A percentile compares a stretch with the other conserved stretches of the same genome.
Conservation (phyloP, 1,284 basidiomycete genomes). For the Ganoderma sinense region DNA sequence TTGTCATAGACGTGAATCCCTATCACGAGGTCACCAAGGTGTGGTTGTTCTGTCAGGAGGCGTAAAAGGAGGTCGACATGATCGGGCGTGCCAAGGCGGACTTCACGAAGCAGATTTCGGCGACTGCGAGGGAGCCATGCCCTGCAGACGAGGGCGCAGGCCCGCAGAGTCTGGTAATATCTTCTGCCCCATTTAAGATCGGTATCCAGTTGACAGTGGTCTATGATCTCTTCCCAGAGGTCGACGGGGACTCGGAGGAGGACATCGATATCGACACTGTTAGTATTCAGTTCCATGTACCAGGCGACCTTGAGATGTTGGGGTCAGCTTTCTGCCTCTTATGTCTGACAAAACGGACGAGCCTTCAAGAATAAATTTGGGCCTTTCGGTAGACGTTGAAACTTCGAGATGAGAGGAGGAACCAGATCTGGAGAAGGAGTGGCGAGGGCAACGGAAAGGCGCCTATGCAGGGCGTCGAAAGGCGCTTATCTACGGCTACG, state of each 20-base stretch:
- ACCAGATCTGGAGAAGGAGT: background rate
- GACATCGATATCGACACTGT: too few relatives aligned
- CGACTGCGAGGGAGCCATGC: background rate
- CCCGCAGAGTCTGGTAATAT: background rate
- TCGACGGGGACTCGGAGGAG: too few relatives aligned
- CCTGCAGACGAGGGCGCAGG: background rate
- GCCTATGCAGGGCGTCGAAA: background rate
- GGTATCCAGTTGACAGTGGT: too few relatives aligned
- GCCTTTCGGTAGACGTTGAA: background rate
- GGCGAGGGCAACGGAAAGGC: background rate
- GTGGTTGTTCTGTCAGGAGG: background rate
- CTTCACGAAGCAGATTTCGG: background rate
- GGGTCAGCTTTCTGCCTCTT: too few relatives aligned
- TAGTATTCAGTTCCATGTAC: too few relatives aligned
- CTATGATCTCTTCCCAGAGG: background rate
- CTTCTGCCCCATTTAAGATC: too few relatives aligned
- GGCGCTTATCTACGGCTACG: background rate
- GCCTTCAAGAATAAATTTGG: background rate
- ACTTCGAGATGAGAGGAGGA: background rate
- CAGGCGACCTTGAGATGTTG: too few relatives aligned
- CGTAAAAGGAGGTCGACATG: background rate
- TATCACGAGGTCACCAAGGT: background rate
- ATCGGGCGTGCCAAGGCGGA: background rate
- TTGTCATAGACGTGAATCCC: background rate
- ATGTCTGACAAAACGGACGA: background rate